Conservation (phyloP, 2,329 filamentous ascomycete genomes). For the Cladosporium cucumerinum region DNA sequence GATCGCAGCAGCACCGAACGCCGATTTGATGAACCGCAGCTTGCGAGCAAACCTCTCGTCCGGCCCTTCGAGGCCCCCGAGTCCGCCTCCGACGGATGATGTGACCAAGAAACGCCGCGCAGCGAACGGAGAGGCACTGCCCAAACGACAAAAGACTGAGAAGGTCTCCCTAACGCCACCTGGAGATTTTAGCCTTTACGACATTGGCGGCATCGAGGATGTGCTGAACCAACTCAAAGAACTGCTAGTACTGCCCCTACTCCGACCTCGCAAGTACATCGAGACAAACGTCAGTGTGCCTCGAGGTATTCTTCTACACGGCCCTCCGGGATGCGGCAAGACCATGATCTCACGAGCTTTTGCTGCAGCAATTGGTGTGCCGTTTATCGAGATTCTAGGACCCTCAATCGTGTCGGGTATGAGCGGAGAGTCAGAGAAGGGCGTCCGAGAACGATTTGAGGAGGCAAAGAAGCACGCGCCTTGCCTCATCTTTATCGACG, state of each 20-base stretch:
- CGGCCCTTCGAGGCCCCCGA: slow-evolving; percentile 10
- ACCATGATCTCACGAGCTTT: slow-evolving; percentile 79
- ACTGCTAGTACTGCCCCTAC: slow-evolving; percentile 69
- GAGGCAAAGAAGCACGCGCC: slow-evolving; percentile 83
- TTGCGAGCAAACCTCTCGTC: slow-evolving; percentile 28
- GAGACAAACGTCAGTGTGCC: slow-evolving; percentile 65
- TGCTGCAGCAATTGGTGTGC: slow-evolving; percentile 69
- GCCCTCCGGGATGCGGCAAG: slow-evolving; percentile 82
- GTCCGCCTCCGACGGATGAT: slow-evolving; percentile 30
- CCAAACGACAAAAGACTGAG: slow-evolving; percentile 61
- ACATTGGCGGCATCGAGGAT: slow-evolving; percentile 73
- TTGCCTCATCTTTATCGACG: slow-evolving; percentile 86
- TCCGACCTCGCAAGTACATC: slow-evolving; percentile 63
- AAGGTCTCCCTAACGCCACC: slow-evolving; percentile 54
- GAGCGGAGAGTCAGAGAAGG: slow-evolving; percentile 86
- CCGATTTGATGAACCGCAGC: slow-evolving; percentile 62
- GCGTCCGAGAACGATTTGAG: slow-evolving; percentile 79
- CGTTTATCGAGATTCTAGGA: slow-evolving; percentile 78
- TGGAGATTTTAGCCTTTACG: slow-evolving; percentile 63
- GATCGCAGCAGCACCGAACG: slow-evolving; percentile 17
- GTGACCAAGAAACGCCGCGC: slow-evolving; percentile 50
- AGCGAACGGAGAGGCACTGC: slow-evolving; percentile 62
- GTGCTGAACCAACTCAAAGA: slow-evolving; percentile 68
- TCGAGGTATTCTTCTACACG: slow-evolving; percentile 73
- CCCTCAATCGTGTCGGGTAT: slow-evolving; percentile 80